Base-by-base conservation (phyloP, 1,284 basidiomycete species). In the Wolfiporia cocos region DNA sequence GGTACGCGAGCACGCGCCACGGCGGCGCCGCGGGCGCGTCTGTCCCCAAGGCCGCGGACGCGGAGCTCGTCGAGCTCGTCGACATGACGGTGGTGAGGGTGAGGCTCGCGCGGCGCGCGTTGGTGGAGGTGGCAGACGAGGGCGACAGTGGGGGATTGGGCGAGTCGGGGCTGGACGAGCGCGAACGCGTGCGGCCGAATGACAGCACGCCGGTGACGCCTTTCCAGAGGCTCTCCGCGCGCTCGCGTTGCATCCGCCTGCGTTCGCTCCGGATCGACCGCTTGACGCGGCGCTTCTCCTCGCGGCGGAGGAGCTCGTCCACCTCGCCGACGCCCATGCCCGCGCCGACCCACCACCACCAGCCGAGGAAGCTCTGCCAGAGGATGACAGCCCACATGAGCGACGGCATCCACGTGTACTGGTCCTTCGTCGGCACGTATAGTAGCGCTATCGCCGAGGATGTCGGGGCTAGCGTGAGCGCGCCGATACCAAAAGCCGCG, bases 311-410 rank as follows among this genome's bases (percentile, higher is more conserved):
- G 39, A 81, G 70, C 42, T 86, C 80, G 47, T 80, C 77, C 10
- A 78, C 69, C 51, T 79, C 78, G 14, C 72, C 66, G 14, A 81
- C 70, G 59, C 76, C 69, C 81, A 87, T 74, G 47, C 92, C 92
- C 2, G 89, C 84, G 12, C 93, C 93, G 18, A 94, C 92, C 92
- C 92, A 97, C 92, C 92, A 94, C 92, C 92, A 94, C 88, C 90
- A 95, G 0, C 89, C 90, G 20, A 90, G 62, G 57, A 90, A 90
- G 63, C 81, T 89, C 69, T 96, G 92, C 92, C 92, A 95, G n/a
- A 95, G 75, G 9, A 94, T 78, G 34, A 93, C 81, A 3, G 86
- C 82, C 78, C 88, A 92, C 63, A 91, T 80, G 39, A 95, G 70
- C 28, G 81, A 76, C 2, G 88, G 86, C 47, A 95, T 71, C 92